phyloP scores from a whole-genome alignment of 345 rosid species.

The Eucalyptus regnans region DNA sequence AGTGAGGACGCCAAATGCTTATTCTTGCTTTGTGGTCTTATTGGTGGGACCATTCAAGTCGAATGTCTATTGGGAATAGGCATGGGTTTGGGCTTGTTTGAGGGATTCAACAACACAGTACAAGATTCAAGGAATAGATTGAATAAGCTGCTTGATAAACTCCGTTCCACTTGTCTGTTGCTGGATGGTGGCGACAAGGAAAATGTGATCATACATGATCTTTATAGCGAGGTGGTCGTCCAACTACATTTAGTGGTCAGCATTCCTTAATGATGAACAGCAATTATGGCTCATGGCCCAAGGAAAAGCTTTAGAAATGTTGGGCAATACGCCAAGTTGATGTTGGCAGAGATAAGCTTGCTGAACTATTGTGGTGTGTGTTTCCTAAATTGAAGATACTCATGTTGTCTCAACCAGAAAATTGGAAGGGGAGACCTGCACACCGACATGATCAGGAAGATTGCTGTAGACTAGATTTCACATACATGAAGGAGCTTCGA shows the following conservation, averaged over 20 bases:
- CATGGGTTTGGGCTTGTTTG: background rate
- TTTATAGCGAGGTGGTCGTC: background rate
- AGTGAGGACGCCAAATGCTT: background rate
- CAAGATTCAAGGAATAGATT: background rate
- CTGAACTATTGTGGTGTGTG: too few relatives aligned
- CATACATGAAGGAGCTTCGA: too few relatives aligned
- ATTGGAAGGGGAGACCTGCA: too few relatives aligned
- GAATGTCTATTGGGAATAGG: rapidly evolving
- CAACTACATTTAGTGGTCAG: background rate
- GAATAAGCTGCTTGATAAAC: rapidly evolving
- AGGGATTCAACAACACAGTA: rapidly evolving
- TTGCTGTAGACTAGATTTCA: too few relatives aligned
- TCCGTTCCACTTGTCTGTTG: background rate
- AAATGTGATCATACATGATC: background rate
- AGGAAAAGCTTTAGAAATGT: too few relatives aligned
- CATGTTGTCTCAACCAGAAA: too few relatives aligned
- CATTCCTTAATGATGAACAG: too few relatives aligned
- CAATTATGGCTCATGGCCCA: too few relatives aligned
- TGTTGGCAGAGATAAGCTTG: too few relatives aligned
- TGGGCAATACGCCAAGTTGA: too few relatives aligned
- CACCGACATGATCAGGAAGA: too few relatives aligned
- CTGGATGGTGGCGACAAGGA: background rate
- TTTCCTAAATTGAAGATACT: too few relatives aligned
- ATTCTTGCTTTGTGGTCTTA: background rate
- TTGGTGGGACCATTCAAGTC: background rate